phyloP scores from a whole-genome alignment of 768 basidiomycete species.

The Tricholoma bakamatsutake region DNA sequence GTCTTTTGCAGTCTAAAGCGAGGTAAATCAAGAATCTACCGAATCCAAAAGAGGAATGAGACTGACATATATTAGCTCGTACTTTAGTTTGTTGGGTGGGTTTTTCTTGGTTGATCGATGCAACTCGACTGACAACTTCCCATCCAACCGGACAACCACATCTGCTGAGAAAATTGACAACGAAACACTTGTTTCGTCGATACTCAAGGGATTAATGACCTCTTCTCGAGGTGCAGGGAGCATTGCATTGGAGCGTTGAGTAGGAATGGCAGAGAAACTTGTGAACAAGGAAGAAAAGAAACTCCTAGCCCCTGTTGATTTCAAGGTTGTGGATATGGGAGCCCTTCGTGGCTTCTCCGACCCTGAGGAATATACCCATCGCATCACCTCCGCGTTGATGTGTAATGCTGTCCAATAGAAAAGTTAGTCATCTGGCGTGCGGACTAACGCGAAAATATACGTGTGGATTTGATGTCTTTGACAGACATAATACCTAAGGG shows the following conservation, averaged over 20 bases:
- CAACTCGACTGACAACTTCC: constrained; percentile 67
- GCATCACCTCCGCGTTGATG: constrained; percentile 79
- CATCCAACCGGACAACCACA: constrained; percentile 56
- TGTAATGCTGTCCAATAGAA: constrained; percentile 45
- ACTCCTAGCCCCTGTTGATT: constrained; percentile 26
- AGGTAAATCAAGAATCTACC: not conserved
- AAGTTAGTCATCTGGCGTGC: constrained; percentile 5
- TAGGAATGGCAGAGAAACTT: constrained; percentile 28
- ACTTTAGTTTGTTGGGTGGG: constrained; percentile 68
- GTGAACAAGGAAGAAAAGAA: constrained; percentile 48
- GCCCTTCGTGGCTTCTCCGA: constrained; percentile 46
- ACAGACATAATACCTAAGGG: constrained; percentile 64
- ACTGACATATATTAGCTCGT: constrained; percentile 81
- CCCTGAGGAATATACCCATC: constrained; percentile 67
- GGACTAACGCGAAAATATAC: constrained; percentile 32
- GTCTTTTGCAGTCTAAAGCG: constrained; percentile 66
- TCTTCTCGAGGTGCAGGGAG: constrained; percentile 24
- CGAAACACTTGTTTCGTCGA: constrained; percentile 49
- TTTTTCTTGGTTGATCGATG: constrained; percentile 94
- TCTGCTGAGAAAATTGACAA: constrained; percentile 64
- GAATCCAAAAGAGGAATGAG: not conserved
- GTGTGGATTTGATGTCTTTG: constrained; percentile 52
- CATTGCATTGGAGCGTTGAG: constrained; percentile 30
- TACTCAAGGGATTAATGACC: constrained; percentile 28
- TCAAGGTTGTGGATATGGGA: constrained; percentile 24